Evolutionary conservation across 768 basidiomycete species (phyloP).

Genomic region (Candolleomyces aberdarensis): DNA sequence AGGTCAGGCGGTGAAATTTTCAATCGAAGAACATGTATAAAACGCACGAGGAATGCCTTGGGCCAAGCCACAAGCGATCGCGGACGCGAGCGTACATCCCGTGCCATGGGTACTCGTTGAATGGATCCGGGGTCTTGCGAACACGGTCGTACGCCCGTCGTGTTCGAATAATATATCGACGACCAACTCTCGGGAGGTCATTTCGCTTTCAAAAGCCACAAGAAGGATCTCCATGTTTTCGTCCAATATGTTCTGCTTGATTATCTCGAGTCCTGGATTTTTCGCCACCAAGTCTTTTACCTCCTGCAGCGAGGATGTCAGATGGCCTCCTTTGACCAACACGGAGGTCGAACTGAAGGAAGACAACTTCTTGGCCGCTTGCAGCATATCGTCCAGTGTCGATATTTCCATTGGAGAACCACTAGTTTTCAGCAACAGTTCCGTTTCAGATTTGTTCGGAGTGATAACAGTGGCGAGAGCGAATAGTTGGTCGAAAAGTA

Average conservation of each 20-base stretch:
- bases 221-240: slow-evolving; percentile 67
- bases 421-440: slow-evolving; percentile 50
- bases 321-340: slow-evolving; percentile 85
- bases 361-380: slow-evolving; percentile 48
- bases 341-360: slow-evolving; percentile 52
- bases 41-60: slow-evolving; percentile 41
- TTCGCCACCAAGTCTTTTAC: slow-evolving; percentile 30
- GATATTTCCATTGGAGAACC: slow-evolving; percentile 32
- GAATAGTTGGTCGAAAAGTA: slow-evolving; percentile 60
- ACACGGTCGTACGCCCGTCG: slow-evolving; percentile 41
- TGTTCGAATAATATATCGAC: slow-evolving; percentile 59
- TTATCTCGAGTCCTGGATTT: slow-evolving; percentile 32
- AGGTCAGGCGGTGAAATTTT: too few species aligned
- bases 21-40: too few species aligned
- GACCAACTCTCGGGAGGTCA: slow-evolving; percentile 36
- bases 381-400: slow-evolving; percentile 58
- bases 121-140: slow-evolving; percentile 58
- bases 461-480: slow-evolving; percentile 74
- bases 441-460: slow-evolving; percentile 82
- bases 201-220: slow-evolving; percentile 12
- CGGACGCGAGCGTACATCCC: slow-evolving; percentile 88
- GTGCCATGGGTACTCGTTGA: slow-evolving; percentile 86
- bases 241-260: slow-evolving; percentile 42
- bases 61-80: slow-evolving; percentile 67
- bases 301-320: slow-evolving; percentile 44